Base-by-base conservation (phyloP, 352 stramenopile genomes). In the Globisporangium cylindrosporum region DNA sequence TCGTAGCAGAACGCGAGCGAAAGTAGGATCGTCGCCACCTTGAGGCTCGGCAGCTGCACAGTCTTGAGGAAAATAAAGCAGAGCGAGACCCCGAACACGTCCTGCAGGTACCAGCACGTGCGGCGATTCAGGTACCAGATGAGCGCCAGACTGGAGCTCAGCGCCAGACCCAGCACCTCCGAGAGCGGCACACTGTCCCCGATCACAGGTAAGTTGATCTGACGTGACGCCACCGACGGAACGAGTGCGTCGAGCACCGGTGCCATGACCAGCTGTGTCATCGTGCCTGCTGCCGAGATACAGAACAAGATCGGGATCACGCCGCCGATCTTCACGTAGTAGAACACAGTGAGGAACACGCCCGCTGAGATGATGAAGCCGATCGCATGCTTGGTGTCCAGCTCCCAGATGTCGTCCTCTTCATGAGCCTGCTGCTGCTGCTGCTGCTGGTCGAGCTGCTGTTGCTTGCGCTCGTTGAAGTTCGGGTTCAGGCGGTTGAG, bases 1-100 rank as follows among this genome's bases (percentile, higher is more conserved):
- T 98, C 95, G 75, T 98, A 98, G 62, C 89, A 88, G 71, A 98
- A 98, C 1, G 94, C 93, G 36, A 98, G 77, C 15, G 86, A 83
- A 38, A 98, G 81, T 36, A 98, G 61, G 9, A 98, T 76, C 0
- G 90, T 85, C 27, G 90, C 94, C 1, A 98, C 93, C 68, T 92
- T 91, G 60, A 98, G 89, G 43, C 80, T 95, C 38, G 96, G 95
- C 9, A 98, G 59, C 70, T 97, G 92, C 38, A 98, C 92, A 0
- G 91, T 90, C 22, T 79, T 77, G 32, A 98, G 66, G 69, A 98
- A 98, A 4, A 97, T 71, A 54, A 98, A 95, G 80, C 94, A 98
- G 63, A 98, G 93, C 65, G 89, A 92, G 12, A 95, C 69, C 3
- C 95, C 94, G 67, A 98, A 96, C 4, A 98, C 59, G 67, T 98